Evolutionary conservation across 768 basidiomycete species (phyloP).

Genomic region (Calocera cornea): DNA sequence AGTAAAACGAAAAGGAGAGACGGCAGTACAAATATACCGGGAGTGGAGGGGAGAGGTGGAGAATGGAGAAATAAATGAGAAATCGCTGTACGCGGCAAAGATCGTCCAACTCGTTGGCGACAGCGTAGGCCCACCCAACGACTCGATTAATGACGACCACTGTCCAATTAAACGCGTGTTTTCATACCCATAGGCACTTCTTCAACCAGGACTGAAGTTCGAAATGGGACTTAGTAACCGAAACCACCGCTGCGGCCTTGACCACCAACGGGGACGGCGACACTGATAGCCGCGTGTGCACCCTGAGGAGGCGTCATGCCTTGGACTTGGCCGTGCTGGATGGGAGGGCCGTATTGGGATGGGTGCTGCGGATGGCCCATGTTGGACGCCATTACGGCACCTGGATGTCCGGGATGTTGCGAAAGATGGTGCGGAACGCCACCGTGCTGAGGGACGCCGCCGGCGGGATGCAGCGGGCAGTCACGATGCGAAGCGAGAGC

Average conservation of each 20-base stretch:
- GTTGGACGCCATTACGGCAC: background rate
- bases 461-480: conserved; percentile 19
- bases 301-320: background rate
- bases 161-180: background rate
- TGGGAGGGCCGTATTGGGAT: background rate
- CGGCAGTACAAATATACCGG: background rate
- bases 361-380: background rate
- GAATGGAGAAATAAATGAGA: background rate
- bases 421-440: background rate
- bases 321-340: background rate
- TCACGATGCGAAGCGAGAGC: conserved; percentile 31
- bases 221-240: background rate
- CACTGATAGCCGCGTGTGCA: background rate
- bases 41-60: background rate
- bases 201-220: background rate
- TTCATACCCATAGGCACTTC: background rate
- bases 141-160: background rate
- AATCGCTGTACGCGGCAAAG: background rate
- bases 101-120: background rate
- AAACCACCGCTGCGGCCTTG: background rate
- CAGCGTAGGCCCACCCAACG: background rate
- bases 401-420: background rate
- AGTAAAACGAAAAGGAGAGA: background rate
- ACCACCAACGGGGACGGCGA: background rate
- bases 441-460: conserved; percentile 10